A percentile compares a stretch with the other conserved stretches of the same genome.
Evolutionary conservation across 192 early-diverging fungal genomes (phyloP).

Genomic region (Coemansia sp.): DNA sequence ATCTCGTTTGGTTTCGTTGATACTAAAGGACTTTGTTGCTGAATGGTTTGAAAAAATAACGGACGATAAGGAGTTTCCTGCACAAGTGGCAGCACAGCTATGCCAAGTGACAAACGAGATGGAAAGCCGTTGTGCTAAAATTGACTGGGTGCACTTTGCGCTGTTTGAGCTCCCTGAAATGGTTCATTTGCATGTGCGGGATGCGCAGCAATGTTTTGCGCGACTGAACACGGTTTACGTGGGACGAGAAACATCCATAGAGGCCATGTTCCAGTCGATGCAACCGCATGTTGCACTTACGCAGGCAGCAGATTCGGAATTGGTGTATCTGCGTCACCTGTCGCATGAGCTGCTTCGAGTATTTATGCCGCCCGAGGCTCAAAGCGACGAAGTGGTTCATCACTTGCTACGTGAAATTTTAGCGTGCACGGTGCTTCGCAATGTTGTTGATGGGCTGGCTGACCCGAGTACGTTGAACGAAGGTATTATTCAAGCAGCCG

Average conservation of each 20-base stretch:
- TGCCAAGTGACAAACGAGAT: constrained; percentile 34
- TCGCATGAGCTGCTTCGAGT: constrained; percentile 36
- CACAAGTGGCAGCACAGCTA: constrained; percentile 32
- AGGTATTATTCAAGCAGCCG: constrained; percentile 37
- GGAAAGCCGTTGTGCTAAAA: constrained; percentile 27
- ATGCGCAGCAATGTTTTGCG: constrained; percentile 44
- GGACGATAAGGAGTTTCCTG: constrained; percentile 43
- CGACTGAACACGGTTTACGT: constrained; percentile 46
- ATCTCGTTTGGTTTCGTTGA: constrained; percentile 23
- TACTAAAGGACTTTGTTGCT: constrained; percentile 45
- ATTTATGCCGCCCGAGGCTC: constrained; percentile 47
- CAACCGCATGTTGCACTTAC: constrained; percentile 50
- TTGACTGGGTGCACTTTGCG: constrained; percentile 46
- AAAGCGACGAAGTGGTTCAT: constrained; percentile 39
- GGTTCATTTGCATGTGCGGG: constrained; percentile 42
- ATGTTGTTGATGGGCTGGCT: constrained; percentile 40
- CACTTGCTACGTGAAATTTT: constrained; percentile 49
- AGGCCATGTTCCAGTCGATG: constrained; percentile 49
- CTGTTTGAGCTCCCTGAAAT: constrained; percentile 48
- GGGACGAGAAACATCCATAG: constrained; percentile 40
- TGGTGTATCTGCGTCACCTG: constrained; percentile 43
- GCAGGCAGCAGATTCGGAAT: constrained; percentile 47
- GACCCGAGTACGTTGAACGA: constrained; percentile 50
- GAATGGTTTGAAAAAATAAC: constrained; percentile 49
- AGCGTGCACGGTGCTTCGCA: constrained; percentile 52